Evolutionary conservation across 1,284 basidiomycete species (phyloP), one percentile per base, ranked within the genome.

Genomic region (Phellopilus nigrolimitatus): DNA sequence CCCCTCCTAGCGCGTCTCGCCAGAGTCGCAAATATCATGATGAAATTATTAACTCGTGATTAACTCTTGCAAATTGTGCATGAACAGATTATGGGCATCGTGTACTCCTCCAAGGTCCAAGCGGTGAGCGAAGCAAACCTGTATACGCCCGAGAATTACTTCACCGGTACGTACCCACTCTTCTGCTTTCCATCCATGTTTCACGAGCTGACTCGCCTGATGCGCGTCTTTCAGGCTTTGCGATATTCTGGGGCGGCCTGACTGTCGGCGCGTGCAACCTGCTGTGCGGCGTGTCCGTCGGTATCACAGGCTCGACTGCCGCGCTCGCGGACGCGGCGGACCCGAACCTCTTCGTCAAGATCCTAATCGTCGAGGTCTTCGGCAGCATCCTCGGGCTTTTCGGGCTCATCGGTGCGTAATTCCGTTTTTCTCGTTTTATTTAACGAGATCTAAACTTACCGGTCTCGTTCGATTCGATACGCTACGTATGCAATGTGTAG

Each of bases 191-290:
- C 15, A 27, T 52, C 27, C 25, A 52, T 24, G 21, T 42, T 51
- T 2, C 5, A 31, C 22, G 24, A 25, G 12, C 15, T 21, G 28
- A 33, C n/a, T 10, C 9, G 15, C 25, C 36, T 15, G 31, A 50
- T 21, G 15, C 21, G 31, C 22, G 17, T 19, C 4, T 42, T 28
- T 3, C 57, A 90, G 91, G 92, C 8, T 97, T 82, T 62, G 84
- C 93, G 1, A 76, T 97, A 52, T 97, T 97, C 76, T 97, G 93
- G 87, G 93, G 93, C 36, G 94, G 94, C 25, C 71, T 97, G 43
- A 92, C 91, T 1, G 92, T 95, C 43, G 93, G 91, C 13, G 63
- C 82, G 4, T 97, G 93, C 70, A 97, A 97, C 68, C 77, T 97
- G n/a, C 76, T 97, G 19, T 97, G 94, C 57, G 94, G 94, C 60